These are phyloP conservation scores for Chrysosphaeria jannelii DNA, from an alignment of 2,329 filamentous ascomycete genomes.

Conservation along the genomic window DNA sequence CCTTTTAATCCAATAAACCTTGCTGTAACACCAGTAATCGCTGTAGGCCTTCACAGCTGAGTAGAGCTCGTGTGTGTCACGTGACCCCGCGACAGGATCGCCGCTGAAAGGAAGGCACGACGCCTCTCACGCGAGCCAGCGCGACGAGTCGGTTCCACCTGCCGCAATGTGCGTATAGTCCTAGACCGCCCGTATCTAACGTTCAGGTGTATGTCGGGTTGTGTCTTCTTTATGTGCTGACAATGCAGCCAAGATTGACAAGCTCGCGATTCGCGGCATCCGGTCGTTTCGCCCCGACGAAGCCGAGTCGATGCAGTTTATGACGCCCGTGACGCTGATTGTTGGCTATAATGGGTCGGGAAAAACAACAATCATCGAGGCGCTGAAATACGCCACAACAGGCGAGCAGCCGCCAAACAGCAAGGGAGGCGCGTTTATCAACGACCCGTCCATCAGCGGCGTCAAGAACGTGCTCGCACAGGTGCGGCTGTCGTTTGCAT, in stretches of 20 bases:
- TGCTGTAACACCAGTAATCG: too few species aligned
- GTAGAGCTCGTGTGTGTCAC: too few species aligned
- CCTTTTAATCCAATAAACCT: too few species aligned
- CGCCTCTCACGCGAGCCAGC: too few species aligned
- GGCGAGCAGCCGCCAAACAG: conserved; percentile 81
- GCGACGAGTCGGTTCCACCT: too few species aligned
- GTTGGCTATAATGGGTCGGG: conserved; percentile 94
- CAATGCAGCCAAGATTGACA: conserved; percentile 6
- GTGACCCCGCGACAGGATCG: too few species aligned
- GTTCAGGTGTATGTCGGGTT: too few species aligned
- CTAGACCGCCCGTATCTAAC: too few species aligned
- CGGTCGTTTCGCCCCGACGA: conserved; percentile 59
- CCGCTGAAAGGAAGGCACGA: too few species aligned
- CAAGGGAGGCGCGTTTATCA: conserved; percentile 73
- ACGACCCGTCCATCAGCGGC: conserved; percentile 75
- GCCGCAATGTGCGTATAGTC: too few species aligned
- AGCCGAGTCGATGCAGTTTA: conserved; percentile 58
- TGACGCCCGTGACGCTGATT: conserved; percentile 76
- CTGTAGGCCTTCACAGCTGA: too few species aligned
- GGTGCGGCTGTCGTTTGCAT: conserved; percentile 67
- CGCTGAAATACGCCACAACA: conserved; percentile 90
- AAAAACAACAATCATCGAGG: conserved; percentile 97
- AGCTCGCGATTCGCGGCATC: conserved; percentile 9
- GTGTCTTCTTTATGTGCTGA: not conserved
- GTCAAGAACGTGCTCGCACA: conserved; percentile 77